Evolutionary conservation across 768 basidiomycete species (phyloP), one percentile per base, ranked within the genome.

Genomic region (Suillus alpinus): DNA sequence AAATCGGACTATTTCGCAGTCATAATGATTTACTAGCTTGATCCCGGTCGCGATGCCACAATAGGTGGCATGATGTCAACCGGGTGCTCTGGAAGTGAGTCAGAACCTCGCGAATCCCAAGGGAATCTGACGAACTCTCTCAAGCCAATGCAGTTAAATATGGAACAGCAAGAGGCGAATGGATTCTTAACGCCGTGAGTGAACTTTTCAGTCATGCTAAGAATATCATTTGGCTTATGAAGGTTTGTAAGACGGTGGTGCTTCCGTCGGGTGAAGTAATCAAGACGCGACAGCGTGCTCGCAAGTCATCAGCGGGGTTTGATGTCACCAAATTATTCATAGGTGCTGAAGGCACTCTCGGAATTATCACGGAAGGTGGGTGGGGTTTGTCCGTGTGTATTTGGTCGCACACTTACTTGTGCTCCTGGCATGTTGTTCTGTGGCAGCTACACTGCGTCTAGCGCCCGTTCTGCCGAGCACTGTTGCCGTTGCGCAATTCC

Each of bases 61-160:
- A 90, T 92, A 63, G 91, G 91, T 36, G 89, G 91, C 7, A 92
- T 92, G 90, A 84, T 89, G 50, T 86, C 86, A 9, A 94, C 91
- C 4, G 89, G 90, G 4, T 92, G 89, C 65, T 86, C 84, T 60
- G 91, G 90, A 59, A 92, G 91, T 81, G 74, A 80, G 81, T 79
- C 66, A 20, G 3, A 12, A 20, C 46, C 34, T 14, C 7, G n/a
- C 20, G 26, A 39, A 39, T 47, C 60, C 16, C 8, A 12, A 26
- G 4, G 53, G 10, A 41, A 26, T 37, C 37, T 37, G 6, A 41
- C 20, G n/a, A 23, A 31, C 31, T 32, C 16, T 20, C 32, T 61
- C 26, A 43, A 88, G 87, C 87, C 26, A 89, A 89, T 67, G 87
- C 88, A 29, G 88, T 89, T 12, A 77, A 87, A 62, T 94, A 92